phyloP scores from a whole-genome alignment of 1,284 basidiomycete genomes.

The Tilletia indica region DNA sequence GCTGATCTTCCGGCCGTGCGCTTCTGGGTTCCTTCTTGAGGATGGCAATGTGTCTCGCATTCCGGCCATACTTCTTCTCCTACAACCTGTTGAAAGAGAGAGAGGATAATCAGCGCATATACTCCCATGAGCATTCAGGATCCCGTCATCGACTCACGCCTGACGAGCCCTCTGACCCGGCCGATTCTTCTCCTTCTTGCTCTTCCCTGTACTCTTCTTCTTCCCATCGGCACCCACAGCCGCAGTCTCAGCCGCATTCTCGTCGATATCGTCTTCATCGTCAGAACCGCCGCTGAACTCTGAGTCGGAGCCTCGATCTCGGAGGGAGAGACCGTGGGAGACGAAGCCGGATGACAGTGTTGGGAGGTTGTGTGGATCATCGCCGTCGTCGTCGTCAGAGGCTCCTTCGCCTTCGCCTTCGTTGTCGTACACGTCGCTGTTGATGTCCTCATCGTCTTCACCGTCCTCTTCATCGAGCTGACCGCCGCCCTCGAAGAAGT shows the following conservation, averaged over 20 bases:
- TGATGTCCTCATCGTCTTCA: background rate
- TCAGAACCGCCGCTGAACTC: constrained; percentile 26
- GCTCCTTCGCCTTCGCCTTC: constrained; percentile 29
- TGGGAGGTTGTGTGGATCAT: constrained; percentile 21
- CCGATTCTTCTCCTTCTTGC: constrained; percentile 71
- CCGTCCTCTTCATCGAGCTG: constrained; percentile 6
- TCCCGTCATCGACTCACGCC: constrained; percentile 67
- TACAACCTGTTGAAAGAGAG: constrained; percentile 68
- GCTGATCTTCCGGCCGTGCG: background rate
- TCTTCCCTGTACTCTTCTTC: constrained; percentile 24
- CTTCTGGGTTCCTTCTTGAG: constrained; percentile 24
- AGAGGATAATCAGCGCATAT: background rate
- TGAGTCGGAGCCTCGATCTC: constrained; percentile 18
- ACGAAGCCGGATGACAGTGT: constrained; percentile 1
- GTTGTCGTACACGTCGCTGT: constrained; percentile 34
- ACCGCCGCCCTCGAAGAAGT: constrained; percentile 16
- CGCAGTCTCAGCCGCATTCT: constrained; percentile 52
- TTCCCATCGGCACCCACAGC: constrained; percentile 21
- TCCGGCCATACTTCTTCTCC: constrained; percentile 91
- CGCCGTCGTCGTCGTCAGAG: constrained; percentile 30
- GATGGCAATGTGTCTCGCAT: constrained; percentile 76
- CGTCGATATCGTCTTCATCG: constrained; percentile 52
- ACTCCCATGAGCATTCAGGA: background rate
- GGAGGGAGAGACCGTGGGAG: constrained; percentile 4
- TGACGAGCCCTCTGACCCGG: constrained; percentile 84